Conservation (phyloP, 106 monocot genomes). For the Acorus gramineus region DNA sequence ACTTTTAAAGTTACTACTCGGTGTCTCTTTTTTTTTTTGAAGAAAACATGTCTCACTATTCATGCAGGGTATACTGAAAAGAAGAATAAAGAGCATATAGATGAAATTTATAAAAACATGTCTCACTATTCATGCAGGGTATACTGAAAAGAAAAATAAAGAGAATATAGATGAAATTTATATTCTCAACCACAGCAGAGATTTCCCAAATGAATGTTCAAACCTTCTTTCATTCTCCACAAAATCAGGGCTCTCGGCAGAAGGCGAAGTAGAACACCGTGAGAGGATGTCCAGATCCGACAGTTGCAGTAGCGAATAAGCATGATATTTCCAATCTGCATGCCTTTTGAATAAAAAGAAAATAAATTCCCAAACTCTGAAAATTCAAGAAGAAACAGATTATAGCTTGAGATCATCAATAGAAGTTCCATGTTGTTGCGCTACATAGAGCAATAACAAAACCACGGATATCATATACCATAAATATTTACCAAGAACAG, state of each 20-base stretch:
- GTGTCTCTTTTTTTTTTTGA: neutral
- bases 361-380: neutral
- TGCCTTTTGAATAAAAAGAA: constrained; percentile 24
- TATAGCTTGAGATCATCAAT: neutral
- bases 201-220: neutral
- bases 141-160: neutral
- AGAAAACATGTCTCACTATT: too few species aligned
- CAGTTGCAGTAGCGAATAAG: constrained; percentile 27
- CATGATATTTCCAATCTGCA: constrained; percentile 21
- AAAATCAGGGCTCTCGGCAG: constrained; percentile 58
- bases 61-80: neutral
- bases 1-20: too few species aligned
- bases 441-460: neutral
- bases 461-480: too few species aligned
- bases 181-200: neutral
- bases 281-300: constrained; percentile 47
- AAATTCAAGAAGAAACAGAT: neutral
- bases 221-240: constrained; percentile 64
- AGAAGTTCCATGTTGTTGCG: neutral
- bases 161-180: neutral
- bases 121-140: too few species aligned
- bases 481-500: constrained; percentile 47
- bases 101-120: neutral
- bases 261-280: constrained; percentile 56
- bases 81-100: neutral